These are phyloP conservation scores for Cruciata laevipes DNA, from an alignment of 257 asterid genomes.

Conservation along the genomic window DNA sequence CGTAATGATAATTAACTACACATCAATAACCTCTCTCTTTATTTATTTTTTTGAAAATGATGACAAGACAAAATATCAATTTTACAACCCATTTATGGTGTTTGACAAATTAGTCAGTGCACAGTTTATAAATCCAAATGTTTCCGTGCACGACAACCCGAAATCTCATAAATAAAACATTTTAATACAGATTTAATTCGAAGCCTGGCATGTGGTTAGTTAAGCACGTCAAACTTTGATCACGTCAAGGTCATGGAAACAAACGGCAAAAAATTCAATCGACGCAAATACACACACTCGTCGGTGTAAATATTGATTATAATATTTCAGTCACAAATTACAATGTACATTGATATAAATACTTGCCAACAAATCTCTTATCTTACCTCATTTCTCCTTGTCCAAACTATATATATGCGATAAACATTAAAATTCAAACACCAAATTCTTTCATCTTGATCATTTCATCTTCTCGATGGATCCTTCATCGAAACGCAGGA, in stretches of 20 bases:
- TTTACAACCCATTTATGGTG: neutral
- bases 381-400: neutral
- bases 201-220: neutral
- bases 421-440: neutral
- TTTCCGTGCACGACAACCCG: conserved; percentile 8
- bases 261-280: conserved; percentile 1
- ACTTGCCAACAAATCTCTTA: neutral
- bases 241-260: conserved; percentile 1
- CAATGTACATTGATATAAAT: too few relatives aligned
- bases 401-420: neutral
- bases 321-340: too few relatives aligned
- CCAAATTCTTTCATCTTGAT: neutral
- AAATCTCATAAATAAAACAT: neutral
- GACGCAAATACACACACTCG: neutral
- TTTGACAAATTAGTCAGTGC: neutral
- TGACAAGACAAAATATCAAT: neutral
- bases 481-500: neutral
- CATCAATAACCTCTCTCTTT: too few relatives aligned
- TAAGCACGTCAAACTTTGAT: conserved; percentile 7
- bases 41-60: neutral
- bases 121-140: neutral
- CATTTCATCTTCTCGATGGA: neutral
- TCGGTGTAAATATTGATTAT: neutral
- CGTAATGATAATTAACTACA: too few relatives aligned
- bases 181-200: neutral